Conservation (phyloP, 768 basidiomycete genomes). For the Lyophyllum shimeji region DNA sequence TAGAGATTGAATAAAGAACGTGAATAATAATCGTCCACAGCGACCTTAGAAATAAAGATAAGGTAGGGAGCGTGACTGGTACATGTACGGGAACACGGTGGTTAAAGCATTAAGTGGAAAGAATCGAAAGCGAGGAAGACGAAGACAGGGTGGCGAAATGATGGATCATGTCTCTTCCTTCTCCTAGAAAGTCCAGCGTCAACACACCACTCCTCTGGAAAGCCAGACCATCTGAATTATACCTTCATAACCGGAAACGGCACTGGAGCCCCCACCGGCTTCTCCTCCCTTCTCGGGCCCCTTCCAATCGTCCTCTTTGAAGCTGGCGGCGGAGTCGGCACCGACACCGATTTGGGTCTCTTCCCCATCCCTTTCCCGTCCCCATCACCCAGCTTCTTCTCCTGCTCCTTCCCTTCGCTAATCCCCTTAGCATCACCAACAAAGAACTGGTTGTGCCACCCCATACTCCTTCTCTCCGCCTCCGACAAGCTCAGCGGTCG, state of each 20-base stretch:
- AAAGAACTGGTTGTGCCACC: slow-evolving; percentile 23
- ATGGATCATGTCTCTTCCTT: not conserved
- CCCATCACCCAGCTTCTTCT: not conserved
- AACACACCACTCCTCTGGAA: not conserved
- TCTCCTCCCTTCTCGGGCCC: not conserved
- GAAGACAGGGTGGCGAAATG: too few relatives aligned
- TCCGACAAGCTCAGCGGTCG: slow-evolving; percentile 1
- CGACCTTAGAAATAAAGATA: not conserved
- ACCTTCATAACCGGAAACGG: not conserved
- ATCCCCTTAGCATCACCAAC: not conserved
- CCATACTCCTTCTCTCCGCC: slow-evolving; percentile 14
- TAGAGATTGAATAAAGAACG: not conserved
- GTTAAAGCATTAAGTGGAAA: not conserved
- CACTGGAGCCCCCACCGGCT: not conserved
- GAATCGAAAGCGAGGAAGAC: not conserved
- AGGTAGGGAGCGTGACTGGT: not conserved
- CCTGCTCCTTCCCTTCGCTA: not conserved
- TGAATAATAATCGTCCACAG: not conserved
- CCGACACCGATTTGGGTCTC: not conserved
- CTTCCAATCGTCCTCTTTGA: not conserved
- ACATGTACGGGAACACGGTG: too few relatives aligned
- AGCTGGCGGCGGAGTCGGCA: not conserved
- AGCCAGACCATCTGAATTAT: too few relatives aligned
- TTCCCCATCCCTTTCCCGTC: not conserved
- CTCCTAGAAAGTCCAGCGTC: not conserved